Percentiles rank a stretch among this genome's conserved stretches.
These are phyloP conservation scores for Trichosporon faecale DNA, from an alignment of 1,284 basidiomycete species.

Conservation along the genomic window DNA sequence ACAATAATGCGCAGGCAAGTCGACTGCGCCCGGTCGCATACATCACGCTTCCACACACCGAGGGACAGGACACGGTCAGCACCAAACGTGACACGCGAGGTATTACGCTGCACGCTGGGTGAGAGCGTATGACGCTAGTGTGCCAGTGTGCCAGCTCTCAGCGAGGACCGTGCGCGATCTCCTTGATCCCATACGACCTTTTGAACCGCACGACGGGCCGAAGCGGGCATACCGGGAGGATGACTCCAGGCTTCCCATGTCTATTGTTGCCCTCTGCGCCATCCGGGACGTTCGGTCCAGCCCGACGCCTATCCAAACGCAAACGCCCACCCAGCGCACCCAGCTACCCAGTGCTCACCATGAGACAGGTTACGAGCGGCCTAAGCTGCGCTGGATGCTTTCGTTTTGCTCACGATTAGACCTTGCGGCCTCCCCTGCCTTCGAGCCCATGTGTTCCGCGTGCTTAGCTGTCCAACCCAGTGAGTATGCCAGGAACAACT, in stretches of 20 bases:
- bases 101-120: too few species aligned
- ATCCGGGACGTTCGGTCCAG: not conserved
- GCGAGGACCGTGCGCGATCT: not conserved
- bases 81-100: not conserved
- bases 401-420: not conserved
- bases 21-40: not conserved
- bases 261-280: not conserved
- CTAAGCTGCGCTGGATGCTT: not conserved
- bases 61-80: not conserved
- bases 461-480: not conserved
- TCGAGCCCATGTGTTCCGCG: not conserved
- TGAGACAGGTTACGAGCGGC: not conserved
- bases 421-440: not conserved
- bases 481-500: not conserved
- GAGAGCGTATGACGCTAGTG: not conserved
- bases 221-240: not conserved
- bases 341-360: not conserved
- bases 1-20: not conserved
- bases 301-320: not conserved
- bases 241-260: not conserved
- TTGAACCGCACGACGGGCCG: not conserved
- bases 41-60: not conserved
- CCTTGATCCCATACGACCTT: not conserved
- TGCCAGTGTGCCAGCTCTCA: not conserved
- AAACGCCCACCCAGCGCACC: not conserved